These are phyloP conservation scores for Amaranthus tricolor DNA, from an alignment of 179 eudicot genomes.

Conservation along the genomic window DNA sequence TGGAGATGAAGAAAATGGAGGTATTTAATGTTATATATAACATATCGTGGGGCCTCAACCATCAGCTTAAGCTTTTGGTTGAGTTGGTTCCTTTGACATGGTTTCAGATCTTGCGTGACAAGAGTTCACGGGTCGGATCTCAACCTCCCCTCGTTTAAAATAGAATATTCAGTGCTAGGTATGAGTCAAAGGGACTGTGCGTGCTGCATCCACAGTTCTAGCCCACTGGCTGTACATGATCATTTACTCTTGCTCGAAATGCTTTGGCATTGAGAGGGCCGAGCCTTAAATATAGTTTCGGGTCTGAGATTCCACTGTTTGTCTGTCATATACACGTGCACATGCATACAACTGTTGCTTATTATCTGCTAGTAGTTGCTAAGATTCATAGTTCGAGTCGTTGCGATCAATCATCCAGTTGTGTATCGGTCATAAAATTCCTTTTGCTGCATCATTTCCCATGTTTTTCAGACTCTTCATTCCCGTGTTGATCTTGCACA, in stretches of 20 bases:
- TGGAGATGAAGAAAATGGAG: conserved; percentile 94
- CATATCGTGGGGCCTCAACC: no score
- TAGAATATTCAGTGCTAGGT: no score
- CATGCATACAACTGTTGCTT: background rate
- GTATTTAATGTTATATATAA: conserved; percentile 27
- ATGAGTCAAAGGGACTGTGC: background rate
- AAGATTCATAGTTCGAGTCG: no score
- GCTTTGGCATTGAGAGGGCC: background rate
- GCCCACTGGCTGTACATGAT: background rate
- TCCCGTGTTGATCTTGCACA: no score
- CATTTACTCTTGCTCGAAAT: background rate
- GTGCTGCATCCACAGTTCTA: background rate
- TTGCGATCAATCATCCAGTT: background rate
- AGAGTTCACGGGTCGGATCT: no score
- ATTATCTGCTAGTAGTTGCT: background rate
- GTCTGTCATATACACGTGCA: background rate
- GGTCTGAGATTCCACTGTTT: background rate
- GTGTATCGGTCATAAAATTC: background rate
- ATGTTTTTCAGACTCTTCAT: background rate
- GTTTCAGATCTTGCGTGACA: no score
- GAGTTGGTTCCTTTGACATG: no score
- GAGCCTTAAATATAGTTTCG: background rate
- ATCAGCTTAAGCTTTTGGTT: no score
- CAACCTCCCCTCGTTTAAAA: no score
- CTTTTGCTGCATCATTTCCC: background rate